A percentile compares a stretch with the other conserved stretches of the same genome.
phyloP scores from a whole-genome alignment of 2,329 filamentous ascomycete species.

The Sphaerostilbella broomeana region DNA sequence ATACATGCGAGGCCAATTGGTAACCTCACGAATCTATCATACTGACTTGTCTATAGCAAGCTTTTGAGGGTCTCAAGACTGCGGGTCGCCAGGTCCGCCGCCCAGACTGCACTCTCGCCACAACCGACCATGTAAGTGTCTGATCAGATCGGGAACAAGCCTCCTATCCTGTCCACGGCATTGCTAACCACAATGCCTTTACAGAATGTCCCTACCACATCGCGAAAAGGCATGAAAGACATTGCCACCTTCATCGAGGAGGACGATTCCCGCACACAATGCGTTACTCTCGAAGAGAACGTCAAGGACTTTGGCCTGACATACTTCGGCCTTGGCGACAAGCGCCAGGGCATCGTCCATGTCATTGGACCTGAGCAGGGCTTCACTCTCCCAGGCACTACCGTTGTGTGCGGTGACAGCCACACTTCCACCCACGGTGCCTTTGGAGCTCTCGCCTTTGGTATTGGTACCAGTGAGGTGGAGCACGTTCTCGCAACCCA shows the following conservation, averaged over 20 bases:
- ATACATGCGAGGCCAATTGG: neutral
- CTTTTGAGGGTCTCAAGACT: slow-evolving; percentile 91
- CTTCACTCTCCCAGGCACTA: slow-evolving; percentile 95
- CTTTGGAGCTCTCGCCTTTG: slow-evolving; percentile 89
- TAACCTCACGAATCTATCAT: neutral
- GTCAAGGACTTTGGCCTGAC: slow-evolving; percentile 94
- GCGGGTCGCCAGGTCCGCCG: slow-evolving; percentile 81
- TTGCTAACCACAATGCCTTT: slow-evolving; percentile 15
- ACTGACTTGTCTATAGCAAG: slow-evolving; percentile 56
- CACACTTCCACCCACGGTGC: slow-evolving; percentile 98
- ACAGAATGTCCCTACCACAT: slow-evolving; percentile 87
- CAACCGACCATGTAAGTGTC: slow-evolving; percentile 81
- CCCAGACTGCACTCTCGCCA: slow-evolving; percentile 94
- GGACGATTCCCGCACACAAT: slow-evolving; percentile 88
- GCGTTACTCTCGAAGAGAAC: slow-evolving; percentile 92
- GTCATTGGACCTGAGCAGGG: slow-evolving; percentile 98
- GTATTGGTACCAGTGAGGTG: slow-evolving; percentile 96
- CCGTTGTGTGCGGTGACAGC: slow-evolving; percentile 94
- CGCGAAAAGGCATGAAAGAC: slow-evolving; percentile 88
- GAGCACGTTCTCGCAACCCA: slow-evolving; percentile 97
- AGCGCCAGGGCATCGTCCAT: slow-evolving; percentile 96
- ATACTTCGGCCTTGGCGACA: slow-evolving; percentile 94
- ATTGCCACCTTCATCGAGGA: slow-evolving; percentile 92
- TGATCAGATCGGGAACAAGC: neutral
- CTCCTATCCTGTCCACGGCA: neutral